Percentiles rank a stretch among this genome's conserved stretches.
Conservation (phyloP, 192 early-diverging fungal genomes). For the Coemansia javaensis region DNA sequence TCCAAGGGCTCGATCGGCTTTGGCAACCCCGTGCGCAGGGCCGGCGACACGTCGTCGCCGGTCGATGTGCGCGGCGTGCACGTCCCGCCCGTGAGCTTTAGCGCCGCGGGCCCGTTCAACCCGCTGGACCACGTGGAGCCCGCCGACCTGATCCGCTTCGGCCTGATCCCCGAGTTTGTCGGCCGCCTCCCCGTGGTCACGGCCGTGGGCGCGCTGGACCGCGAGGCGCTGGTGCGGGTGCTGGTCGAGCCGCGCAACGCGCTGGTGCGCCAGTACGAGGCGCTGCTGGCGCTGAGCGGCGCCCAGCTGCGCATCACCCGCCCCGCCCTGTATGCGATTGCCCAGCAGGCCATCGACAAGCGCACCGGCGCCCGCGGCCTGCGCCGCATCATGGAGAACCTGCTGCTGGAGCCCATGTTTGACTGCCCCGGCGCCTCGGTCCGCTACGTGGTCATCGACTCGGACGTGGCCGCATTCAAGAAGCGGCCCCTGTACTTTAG, state of each 20-base stretch:
- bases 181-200: constrained; percentile 84
- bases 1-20: constrained; percentile 82
- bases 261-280: constrained; percentile 74
- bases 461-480: constrained; percentile 58
- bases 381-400: constrained; percentile 78
- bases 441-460: constrained; percentile 67
- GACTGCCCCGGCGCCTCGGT: constrained; percentile 71
- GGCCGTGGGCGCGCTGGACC: constrained; percentile 62
- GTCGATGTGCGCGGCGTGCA: constrained; percentile 22
- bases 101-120: constrained; percentile 25
- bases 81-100: constrained; percentile 33
- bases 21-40: constrained; percentile 54
- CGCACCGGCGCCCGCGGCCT: constrained; percentile 85
- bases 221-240: constrained; percentile 67
- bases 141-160: constrained; percentile 77
- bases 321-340: constrained; percentile 64
- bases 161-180: constrained; percentile 86
- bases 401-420: constrained; percentile 78
- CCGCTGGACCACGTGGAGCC: constrained; percentile 65
- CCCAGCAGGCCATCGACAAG: constrained; percentile 69
- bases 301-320: constrained; percentile 70
- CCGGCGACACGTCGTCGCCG: constrained; percentile 34
- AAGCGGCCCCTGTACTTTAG: constrained; percentile 63
- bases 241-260: constrained; percentile 80
- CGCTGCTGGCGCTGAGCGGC: constrained; percentile 62